Evolutionary conservation across 768 basidiomycete genomes (phyloP).

Genomic region (Suillus hirtellus): DNA sequence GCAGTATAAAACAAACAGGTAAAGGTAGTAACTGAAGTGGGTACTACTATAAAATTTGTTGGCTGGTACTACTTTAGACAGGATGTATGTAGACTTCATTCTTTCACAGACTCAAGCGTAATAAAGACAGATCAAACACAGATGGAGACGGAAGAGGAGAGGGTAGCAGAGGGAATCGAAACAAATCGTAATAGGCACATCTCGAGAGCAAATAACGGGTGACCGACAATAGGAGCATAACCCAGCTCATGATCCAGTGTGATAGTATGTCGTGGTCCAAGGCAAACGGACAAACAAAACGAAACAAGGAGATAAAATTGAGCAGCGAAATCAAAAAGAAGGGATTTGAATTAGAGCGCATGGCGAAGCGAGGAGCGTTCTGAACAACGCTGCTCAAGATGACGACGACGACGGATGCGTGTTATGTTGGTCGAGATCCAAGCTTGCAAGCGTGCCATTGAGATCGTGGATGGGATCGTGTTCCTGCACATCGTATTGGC

Average conservation of each 20-base stretch:
- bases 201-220: constrained; percentile 38
- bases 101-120: constrained; percentile 12
- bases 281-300: constrained; percentile 21
- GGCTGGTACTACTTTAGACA: constrained; percentile 17
- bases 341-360: constrained; percentile 14
- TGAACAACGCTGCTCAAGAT: constrained; percentile 11
- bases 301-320: constrained; percentile 19
- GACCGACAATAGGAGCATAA: constrained; percentile 31
- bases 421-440: constrained; percentile 54
- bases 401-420: constrained; percentile 19
- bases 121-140: constrained; percentile 34
- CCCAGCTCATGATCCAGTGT: constrained; percentile 34
- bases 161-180: constrained; percentile 22
- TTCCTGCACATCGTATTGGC: constrained; percentile 34
- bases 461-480: constrained; percentile 64
- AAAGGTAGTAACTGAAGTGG: constrained; percentile 12
- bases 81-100: constrained; percentile 16
- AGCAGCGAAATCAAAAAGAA: constrained; percentile 26
- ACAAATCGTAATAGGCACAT: constrained; percentile 39
- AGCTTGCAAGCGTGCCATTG: constrained; percentile 74
- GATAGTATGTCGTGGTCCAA: constrained; percentile 29
- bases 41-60: constrained; percentile 14
- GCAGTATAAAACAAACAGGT: constrained; percentile 6
- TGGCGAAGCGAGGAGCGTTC: constrained; percentile 14
- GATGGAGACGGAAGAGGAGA: constrained; percentile 20